Evolutionary conservation across 352 stramenopile species (phyloP).

Genomic region (Thalassiosira mediterranea): DNA sequence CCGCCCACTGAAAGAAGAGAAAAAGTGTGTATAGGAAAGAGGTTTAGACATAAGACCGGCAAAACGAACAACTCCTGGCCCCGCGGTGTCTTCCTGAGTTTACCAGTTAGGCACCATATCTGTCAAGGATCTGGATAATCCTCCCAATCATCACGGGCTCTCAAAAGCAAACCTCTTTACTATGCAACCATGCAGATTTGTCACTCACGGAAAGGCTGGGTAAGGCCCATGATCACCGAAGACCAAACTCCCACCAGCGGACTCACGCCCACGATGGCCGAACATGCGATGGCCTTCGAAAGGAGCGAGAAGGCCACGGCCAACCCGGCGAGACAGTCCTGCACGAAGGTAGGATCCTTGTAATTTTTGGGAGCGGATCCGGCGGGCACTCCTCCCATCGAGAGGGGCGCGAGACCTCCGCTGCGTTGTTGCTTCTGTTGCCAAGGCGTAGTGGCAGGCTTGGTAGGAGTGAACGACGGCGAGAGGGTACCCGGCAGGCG

Average conservation of each 20-base stretch:
- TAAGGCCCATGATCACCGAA: constrained; percentile 49
- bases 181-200: constrained; percentile 1
- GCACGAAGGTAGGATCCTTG: constrained; percentile 9
- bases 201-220: constrained; percentile 29
- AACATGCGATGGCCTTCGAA: constrained; percentile 54
- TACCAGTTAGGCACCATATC: no score
- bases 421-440: no score
- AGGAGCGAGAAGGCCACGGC: constrained; percentile 55
- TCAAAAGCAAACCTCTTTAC: not conserved
- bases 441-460: no score
- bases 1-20: constrained; percentile 12
- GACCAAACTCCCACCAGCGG: constrained; percentile 53
- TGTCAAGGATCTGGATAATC: no score
- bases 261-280: constrained; percentile 49
- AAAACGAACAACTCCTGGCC: no score
- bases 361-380: not conserved
- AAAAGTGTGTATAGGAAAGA: not conserved
- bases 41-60: no score
- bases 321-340: constrained; percentile 43
- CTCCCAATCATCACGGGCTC: no score
- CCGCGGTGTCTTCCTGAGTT: no score
- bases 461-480: not conserved
- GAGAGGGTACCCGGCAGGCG: not conserved
- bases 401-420: no score
- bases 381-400: no score